Percentiles rank a stretch among this genome's conserved stretches.
phyloP scores from a whole-genome alignment of 2,329 filamentous ascomycete species.

The Trichocomaceae sp. region DNA sequence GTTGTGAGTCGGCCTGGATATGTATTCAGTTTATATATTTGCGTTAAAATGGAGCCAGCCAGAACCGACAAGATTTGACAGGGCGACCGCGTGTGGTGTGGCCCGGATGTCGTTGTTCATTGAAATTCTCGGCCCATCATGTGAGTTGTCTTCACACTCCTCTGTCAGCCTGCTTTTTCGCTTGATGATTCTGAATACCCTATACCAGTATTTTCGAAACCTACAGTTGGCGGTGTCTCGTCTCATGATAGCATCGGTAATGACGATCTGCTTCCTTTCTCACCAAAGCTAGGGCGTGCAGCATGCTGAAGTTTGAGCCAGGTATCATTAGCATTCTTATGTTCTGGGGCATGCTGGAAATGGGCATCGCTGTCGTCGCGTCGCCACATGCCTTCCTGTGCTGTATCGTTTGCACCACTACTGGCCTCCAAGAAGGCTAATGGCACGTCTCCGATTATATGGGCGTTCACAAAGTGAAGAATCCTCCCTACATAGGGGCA shows the following conservation, averaged over 20 bases:
- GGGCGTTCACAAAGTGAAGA: too few species aligned
- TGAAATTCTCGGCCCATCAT: slow-evolving; percentile 9
- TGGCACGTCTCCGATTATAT: too few species aligned
- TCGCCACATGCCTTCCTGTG: too few species aligned
- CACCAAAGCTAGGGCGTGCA: too few species aligned
- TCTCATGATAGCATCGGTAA: slow-evolving; percentile 10
- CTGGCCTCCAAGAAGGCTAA: too few species aligned
- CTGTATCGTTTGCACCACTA: too few species aligned
- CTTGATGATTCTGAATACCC: not conserved
- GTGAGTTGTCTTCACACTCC: slow-evolving; percentile 3
- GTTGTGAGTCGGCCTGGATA: not conserved
- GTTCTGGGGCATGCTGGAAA: slow-evolving; percentile 6
- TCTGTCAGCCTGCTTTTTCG: not conserved
- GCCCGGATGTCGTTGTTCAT: slow-evolving; percentile 9
- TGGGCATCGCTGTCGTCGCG: too few species aligned
- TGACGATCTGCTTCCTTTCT: too few species aligned
- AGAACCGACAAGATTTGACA: slow-evolving; percentile 4
- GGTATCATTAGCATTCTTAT: slow-evolving; percentile 10
- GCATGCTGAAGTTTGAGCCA: not conserved
- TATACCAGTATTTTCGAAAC: not conserved
- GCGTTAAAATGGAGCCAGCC: too few species aligned
- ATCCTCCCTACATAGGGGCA: too few species aligned
- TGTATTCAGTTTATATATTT: not conserved
- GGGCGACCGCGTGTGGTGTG: not conserved
- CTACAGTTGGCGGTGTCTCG: slow-evolving; percentile 6